Conservation (phyloP, 768 basidiomycete genomes). For the Auricularia sp. region DNA sequence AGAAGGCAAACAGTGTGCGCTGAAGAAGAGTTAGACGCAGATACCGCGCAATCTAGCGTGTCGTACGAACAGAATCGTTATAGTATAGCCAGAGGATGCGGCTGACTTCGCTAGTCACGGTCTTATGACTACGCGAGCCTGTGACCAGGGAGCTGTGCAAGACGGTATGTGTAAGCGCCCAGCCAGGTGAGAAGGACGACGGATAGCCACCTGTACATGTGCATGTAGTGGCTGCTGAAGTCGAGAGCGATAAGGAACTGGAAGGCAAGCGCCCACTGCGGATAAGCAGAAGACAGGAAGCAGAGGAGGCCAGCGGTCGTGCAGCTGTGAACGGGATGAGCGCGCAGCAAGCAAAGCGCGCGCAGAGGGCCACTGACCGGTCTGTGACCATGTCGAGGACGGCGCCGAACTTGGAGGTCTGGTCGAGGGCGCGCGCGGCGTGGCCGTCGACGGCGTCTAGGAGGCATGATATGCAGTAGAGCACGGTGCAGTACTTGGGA, state of each 20-base stretch:
- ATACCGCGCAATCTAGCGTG: neutral
- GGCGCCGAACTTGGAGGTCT: conserved; percentile 94
- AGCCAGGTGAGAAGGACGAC: neutral
- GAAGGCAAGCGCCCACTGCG: conserved; percentile 73
- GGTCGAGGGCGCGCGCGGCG: conserved; percentile 77
- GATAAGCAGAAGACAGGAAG: conserved; percentile 87
- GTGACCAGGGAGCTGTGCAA: conserved; percentile 77
- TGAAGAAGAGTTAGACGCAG: conserved; percentile 21
- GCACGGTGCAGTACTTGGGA: conserved; percentile 82
- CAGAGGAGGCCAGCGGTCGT: conserved; percentile 92
- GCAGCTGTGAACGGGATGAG: conserved; percentile 48
- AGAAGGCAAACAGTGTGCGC: conserved; percentile 84
- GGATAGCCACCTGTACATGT: conserved; percentile 88
- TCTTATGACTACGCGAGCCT: conserved; percentile 87
- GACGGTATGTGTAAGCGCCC: neutral
- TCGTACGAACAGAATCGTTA: conserved; percentile 68
- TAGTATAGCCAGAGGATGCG: conserved; percentile 89
- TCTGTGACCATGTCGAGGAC: conserved; percentile 99
- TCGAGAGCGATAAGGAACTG: conserved; percentile 95
- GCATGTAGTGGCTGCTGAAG: conserved; percentile 98
- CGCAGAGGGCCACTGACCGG: conserved; percentile 43
- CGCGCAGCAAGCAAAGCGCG: conserved; percentile 3
- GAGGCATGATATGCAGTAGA: conserved; percentile 84
- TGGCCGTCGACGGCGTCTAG: conserved; percentile 94
- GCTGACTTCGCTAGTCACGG: conserved; percentile 86